A percentile compares a stretch with the other conserved stretches of the same genome.
Conservation (phyloP, 306 rosid species). For the Crotalaria pallida region DNA sequence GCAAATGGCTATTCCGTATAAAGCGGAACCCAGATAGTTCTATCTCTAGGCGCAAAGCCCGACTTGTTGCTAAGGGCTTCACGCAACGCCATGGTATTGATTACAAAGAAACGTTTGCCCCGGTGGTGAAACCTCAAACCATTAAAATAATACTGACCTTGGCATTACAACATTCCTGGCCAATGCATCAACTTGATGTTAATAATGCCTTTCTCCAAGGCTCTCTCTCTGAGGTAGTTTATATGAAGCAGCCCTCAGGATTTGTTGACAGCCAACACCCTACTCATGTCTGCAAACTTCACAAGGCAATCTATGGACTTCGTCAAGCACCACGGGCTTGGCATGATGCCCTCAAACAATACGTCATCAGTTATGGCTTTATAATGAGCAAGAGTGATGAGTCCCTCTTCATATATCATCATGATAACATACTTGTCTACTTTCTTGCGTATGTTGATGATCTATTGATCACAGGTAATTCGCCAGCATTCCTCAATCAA, state of each 20-base stretch:
- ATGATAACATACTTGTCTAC: no score
- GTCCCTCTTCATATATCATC: no score
- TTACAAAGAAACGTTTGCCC: no score
- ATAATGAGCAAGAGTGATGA: no score
- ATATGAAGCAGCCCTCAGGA: background rate
- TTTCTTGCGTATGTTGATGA: background rate
- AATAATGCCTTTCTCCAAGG: background rate
- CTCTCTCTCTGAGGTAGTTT: background rate
- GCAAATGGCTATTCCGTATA: no score
- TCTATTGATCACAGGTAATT: background rate
- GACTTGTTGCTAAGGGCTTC: no score
- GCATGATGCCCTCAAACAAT: background rate
- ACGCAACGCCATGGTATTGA: no score
- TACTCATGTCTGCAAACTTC: background rate
- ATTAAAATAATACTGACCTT: background rate
- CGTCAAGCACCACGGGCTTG: background rate
- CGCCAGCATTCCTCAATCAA: rapidly evolving
- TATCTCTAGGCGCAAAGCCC: no score
- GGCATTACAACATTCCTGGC: rapidly evolving
- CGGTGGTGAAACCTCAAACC: background rate
- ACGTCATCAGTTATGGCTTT: no score
- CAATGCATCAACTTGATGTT: background rate
- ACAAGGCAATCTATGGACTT: background rate
- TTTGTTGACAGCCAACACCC: background rate
- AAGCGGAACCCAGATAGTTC: no score